phyloP scores from a whole-genome alignment of 345 rosid species.

The Abelmoschus esculentus region DNA sequence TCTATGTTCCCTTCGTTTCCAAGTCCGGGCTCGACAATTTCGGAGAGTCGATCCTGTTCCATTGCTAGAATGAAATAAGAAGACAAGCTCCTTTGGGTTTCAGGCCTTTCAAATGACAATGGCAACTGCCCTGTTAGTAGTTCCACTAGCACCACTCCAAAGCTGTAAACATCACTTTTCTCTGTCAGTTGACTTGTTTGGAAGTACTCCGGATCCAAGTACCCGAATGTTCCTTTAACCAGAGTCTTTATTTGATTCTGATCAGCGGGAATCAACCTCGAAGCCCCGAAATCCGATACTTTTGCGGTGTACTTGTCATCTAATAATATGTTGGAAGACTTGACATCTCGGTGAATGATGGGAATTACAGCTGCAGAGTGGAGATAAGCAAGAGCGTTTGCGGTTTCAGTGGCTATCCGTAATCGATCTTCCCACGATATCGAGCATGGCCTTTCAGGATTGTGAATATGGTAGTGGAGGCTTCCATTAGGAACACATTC shows the following conservation, averaged over 20 bases:
- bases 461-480: background rate
- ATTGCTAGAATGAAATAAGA: background rate
- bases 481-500: background rate
- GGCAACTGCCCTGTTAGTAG: conserved; percentile 5
- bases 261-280: conserved; percentile 18
- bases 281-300: conserved; percentile 17
- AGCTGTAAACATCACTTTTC: conserved; percentile 3
- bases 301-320: conserved; percentile 17
- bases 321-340: conserved; percentile 17
- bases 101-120: background rate
- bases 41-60: background rate
- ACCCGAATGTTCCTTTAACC: conserved; percentile 15
- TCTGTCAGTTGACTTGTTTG: conserved; percentile 7
- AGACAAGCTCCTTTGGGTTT: background rate
- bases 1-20: background rate
- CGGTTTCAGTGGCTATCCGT: background rate
- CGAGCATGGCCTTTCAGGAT: background rate
- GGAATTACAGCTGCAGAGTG: conserved; percentile 7
- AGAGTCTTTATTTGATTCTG: conserved; percentile 15
- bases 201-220: conserved; percentile 22
- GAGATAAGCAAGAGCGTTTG: background rate
- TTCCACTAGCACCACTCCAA: conserved; percentile 5
- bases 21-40: background rate
- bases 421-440: background rate
- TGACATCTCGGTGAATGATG: conserved; percentile 16